Evolutionary conservation across 306 rosid species (phyloP).

Genomic region (Myrica gale): DNA sequence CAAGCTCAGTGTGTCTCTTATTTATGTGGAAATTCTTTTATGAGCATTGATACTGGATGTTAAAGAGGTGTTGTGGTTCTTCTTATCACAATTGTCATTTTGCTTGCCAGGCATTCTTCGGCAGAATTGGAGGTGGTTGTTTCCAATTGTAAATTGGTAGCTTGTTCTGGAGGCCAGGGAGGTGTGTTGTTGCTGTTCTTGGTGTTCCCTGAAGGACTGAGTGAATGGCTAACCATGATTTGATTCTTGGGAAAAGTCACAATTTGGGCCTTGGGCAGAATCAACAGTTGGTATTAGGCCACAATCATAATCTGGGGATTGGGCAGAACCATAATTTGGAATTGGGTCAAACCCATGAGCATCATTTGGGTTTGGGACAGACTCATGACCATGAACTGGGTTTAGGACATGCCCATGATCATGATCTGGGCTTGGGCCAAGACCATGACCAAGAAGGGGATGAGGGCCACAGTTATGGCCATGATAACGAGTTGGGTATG

Average conservation of each 20-base stretch:
- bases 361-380: slow-evolving; percentile 50
- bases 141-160: slow-evolving; percentile 19
- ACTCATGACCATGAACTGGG: slow-evolving; percentile 60
- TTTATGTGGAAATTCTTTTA: background rate
- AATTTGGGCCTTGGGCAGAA: slow-evolving; percentile 63
- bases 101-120: slow-evolving; percentile 41
- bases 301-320: slow-evolving; percentile 57
- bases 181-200: slow-evolving; percentile 17
- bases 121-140: slow-evolving; percentile 12
- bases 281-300: slow-evolving; percentile 60
- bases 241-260: slow-evolving; percentile 71
- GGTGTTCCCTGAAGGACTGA: slow-evolving; percentile 21
- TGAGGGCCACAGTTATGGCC: slow-evolving; percentile 53
- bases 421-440: slow-evolving; percentile 56
- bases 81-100: slow-evolving; percentile 24
- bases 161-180: slow-evolving; percentile 32
- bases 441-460: slow-evolving; percentile 56
- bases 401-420: slow-evolving; percentile 51
- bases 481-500: slow-evolving; percentile 52
- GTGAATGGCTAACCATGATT: slow-evolving; percentile 70
- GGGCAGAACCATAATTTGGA: slow-evolving; percentile 61
- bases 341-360: slow-evolving; percentile 48
- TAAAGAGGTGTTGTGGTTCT: slow-evolving; percentile 17
- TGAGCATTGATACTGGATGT: slow-evolving; percentile 12
- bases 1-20: slow-evolving; percentile 23